Percentiles rank a stretch among this genome's conserved stretches.
Conservation (phyloP, 495 filamentous ascomycete species). For the Aspergillus baeticus region DNA sequence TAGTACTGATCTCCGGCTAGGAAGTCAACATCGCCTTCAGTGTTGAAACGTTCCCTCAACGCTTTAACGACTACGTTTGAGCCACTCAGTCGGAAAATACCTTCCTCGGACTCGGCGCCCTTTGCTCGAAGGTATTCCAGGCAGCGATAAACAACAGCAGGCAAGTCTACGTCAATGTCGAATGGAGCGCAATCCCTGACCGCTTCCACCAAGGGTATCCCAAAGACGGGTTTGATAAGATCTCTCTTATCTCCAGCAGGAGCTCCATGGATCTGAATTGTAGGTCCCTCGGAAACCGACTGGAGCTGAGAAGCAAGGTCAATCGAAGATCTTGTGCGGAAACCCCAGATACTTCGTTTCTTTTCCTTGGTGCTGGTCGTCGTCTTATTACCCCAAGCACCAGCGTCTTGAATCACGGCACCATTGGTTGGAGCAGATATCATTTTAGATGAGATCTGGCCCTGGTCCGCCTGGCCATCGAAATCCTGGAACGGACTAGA, state of each 20-base stretch:
- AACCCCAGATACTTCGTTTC: conserved; percentile 94
- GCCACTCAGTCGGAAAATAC: conserved; percentile 93
- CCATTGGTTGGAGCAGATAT: conserved; percentile 91
- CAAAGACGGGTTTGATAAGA: conserved; percentile 74
- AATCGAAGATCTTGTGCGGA: conserved; percentile 66
- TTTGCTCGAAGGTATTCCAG: conserved; percentile 89
- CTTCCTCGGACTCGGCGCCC: conserved; percentile 82
- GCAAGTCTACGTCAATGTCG: conserved; percentile 69
- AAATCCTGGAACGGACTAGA: conserved; percentile 25
- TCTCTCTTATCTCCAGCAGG: conserved; percentile 50
- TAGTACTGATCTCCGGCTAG: conserved; percentile 80
- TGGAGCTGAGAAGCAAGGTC: conserved; percentile 50
- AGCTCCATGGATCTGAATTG: conserved; percentile 34
- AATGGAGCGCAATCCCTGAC: conserved; percentile 74
- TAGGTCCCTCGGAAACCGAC: conserved; percentile 35
- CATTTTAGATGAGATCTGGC: conserved; percentile 48
- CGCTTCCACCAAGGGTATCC: conserved; percentile 81
- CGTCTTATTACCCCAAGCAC: conserved; percentile 80
- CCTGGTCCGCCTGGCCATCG: conserved; percentile 22
- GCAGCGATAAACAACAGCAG: conserved; percentile 95
- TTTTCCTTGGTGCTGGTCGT: conserved; percentile 60
- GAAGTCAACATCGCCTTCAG: conserved; percentile 89
- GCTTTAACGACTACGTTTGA: conserved; percentile 92
- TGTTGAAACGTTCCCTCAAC: conserved; percentile 88
- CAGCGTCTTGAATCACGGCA: conserved; percentile 79